Evolutionary conservation across 495 filamentous ascomycete genomes (phyloP), one percentile per base, ranked within the genome.

Genomic region (Penicillium herquei): DNA sequence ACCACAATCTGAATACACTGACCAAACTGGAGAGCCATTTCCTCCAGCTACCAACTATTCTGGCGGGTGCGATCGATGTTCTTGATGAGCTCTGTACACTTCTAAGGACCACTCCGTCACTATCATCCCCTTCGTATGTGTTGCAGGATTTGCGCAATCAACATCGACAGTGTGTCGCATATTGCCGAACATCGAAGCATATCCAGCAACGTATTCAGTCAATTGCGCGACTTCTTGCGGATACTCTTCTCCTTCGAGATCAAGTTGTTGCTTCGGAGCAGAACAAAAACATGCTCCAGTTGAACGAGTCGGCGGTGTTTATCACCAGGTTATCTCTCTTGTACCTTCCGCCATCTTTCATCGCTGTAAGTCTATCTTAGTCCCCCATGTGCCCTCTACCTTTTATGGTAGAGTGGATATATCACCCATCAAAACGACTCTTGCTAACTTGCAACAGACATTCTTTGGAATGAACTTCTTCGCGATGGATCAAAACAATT

Each of bases 341-440:
- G 1, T 79, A 78, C 57, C 63, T 79, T 11, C 76, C 76, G 0
- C 61, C 71, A 9, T 72, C 73, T 3, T 78, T 78, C 55, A 65
- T 74, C 32, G 74, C 73, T 3, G 76, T 79, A 60, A 64, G 74
- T 26, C 21, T 71, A 45, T 8, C 5, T 9, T n/a, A 13, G 7
- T 5, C 1, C 4, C 21, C 4, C 21, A 2, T 26, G 21, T 26
- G 21, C 21, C 11, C 3, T 14, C 26, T 9, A 32, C 31, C 26
- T 41, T 6, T 7, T 37, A 26, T 26, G 21, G 1, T 26, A 26
- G 21, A 26, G 21, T 26, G 21, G 34, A 2, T 37, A 10, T 9
- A 2, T 37, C 12, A 37, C 34, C 9, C 8, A 37, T 31, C 39
- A 7, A 32, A 39, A 14, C 0, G 6, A 39, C n/a, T 39, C 14